Conservation (phyloP, 306 rosid genomes). For the Canavalia ensiformis region DNA sequence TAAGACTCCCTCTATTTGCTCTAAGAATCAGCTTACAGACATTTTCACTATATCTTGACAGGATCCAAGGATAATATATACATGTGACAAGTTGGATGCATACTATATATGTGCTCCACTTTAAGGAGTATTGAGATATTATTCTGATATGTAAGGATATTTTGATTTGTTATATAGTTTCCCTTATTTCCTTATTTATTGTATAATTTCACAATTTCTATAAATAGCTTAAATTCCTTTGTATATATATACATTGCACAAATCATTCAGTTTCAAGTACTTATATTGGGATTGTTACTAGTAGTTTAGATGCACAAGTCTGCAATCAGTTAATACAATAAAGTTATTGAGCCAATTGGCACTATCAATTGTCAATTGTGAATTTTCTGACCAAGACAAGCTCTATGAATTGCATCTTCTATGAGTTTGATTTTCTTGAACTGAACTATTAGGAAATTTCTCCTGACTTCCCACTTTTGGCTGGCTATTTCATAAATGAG, state of each 20-base stretch:
- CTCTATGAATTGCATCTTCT: slow-evolving; percentile 12
- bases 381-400: slow-evolving; percentile 2
- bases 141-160: not conserved
- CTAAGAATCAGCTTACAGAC: not conserved
- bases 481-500: slow-evolving; percentile 22
- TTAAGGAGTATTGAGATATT: not conserved
- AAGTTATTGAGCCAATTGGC: slow-evolving; percentile 13
- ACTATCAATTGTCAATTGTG: not conserved
- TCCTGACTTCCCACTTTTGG: slow-evolving; percentile 16
- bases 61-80: not conserved
- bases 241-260: too few relatives aligned
- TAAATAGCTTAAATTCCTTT: too few relatives aligned
- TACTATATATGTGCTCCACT: not conserved
- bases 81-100: not conserved
- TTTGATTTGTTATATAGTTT: not conserved
- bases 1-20: not conserved
- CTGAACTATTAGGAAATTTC: slow-evolving; percentile 34
- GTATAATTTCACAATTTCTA: not conserved
- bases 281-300: slow-evolving; percentile 10
- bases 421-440: slow-evolving; percentile 32
- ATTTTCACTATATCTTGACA: not conserved
- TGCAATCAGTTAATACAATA: slow-evolving; percentile 1
- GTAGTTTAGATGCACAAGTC: slow-evolving; percentile 21
- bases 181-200: not conserved
- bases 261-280: too few relatives aligned